Evolutionary conservation across 352 stramenopile genomes (phyloP).

Genomic region (Phytopythium ostracodes): DNA sequence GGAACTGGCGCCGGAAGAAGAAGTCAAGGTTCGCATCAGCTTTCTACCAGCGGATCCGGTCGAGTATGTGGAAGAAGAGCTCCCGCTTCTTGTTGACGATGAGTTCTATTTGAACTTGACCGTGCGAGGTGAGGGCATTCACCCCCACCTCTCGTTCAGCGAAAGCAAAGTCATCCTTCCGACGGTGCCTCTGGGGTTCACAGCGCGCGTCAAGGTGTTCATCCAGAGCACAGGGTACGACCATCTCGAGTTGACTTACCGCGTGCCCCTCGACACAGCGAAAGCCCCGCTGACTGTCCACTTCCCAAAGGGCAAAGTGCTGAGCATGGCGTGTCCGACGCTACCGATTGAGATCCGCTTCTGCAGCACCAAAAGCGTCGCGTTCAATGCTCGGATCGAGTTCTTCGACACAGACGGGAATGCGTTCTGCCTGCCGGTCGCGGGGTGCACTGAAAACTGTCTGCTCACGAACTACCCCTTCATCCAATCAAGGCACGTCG

Average conservation of each 20-base stretch:
- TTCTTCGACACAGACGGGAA: slow-evolving; percentile 92
- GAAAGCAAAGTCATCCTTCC: slow-evolving; percentile 83
- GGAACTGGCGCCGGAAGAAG: slow-evolving; percentile 74
- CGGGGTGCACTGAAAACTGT: slow-evolving; percentile 90
- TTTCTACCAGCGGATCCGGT: slow-evolving; percentile 80
- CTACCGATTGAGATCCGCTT: slow-evolving; percentile 88
- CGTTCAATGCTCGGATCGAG: slow-evolving; percentile 89
- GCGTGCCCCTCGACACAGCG: slow-evolving; percentile 65
- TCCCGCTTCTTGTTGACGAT: slow-evolving; percentile 67
- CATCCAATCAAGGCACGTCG: slow-evolving; percentile 26
- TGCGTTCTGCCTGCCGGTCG: slow-evolving; percentile 78
- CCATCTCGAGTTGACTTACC: slow-evolving; percentile 85
- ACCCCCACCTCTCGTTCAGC: slow-evolving; percentile 91
- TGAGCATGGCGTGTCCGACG: slow-evolving; percentile 78
- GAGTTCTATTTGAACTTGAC: slow-evolving; percentile 82
- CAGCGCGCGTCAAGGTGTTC: slow-evolving; percentile 53
- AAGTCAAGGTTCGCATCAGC: slow-evolving; percentile 75
- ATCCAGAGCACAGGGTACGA: slow-evolving; percentile 91
- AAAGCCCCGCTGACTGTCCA: slow-evolving; percentile 79
- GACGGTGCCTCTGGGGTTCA: slow-evolving; percentile 85
- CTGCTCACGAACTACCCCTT: slow-evolving; percentile 90
- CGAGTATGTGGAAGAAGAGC: slow-evolving; percentile 74
- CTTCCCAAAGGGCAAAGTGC: slow-evolving; percentile 87
- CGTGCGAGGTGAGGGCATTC: slow-evolving; percentile 80
- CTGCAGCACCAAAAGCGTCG: slow-evolving; percentile 75